A percentile compares a stretch with the other conserved stretches of the same genome.
phyloP scores from a whole-genome alignment of 345 rosid genomes.

The Arabis hirsuta region DNA sequence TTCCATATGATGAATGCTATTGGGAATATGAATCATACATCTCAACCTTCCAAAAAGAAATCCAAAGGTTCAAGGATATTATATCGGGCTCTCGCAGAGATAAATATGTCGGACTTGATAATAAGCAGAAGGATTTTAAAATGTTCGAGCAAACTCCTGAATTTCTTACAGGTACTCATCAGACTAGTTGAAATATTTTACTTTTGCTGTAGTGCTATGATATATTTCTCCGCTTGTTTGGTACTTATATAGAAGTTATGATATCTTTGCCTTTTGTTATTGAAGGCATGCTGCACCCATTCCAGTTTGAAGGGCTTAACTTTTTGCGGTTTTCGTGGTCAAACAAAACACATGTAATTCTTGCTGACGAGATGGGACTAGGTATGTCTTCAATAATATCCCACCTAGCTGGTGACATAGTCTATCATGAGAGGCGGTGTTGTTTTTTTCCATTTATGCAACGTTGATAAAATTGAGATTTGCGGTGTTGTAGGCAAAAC shows the following conservation, averaged over 20 bases:
- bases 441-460: conserved; percentile 13
- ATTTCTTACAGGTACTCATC: conserved; percentile 72
- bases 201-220: conserved; percentile 23
- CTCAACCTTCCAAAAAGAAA: conserved; percentile 76
- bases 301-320: conserved; percentile 90
- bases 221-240: conserved; percentile 19
- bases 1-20: conserved; percentile 74
- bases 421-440: neutral
- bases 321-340: conserved; percentile 86
- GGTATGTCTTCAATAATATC: conserved; percentile 53
- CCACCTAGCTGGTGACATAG: neutral
- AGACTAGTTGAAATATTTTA: conserved; percentile 12
- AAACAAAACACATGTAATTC: conserved; percentile 82
- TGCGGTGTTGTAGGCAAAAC: conserved; percentile 71
- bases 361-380: conserved; percentile 96
- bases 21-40: conserved; percentile 91
- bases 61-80: conserved; percentile 63
- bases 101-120: conserved; percentile 54
- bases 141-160: conserved; percentile 70
- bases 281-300: conserved; percentile 80
- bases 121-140: conserved; percentile 60
- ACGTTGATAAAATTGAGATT: conserved; percentile 18
- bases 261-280: conserved; percentile 32
- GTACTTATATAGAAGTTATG: conserved; percentile 19
- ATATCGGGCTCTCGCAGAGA: conserved; percentile 57